These are phyloP conservation scores for Chlamydomonas sp. DNA, from an alignment of 139 green algal species.

Conservation along the genomic window DNA sequence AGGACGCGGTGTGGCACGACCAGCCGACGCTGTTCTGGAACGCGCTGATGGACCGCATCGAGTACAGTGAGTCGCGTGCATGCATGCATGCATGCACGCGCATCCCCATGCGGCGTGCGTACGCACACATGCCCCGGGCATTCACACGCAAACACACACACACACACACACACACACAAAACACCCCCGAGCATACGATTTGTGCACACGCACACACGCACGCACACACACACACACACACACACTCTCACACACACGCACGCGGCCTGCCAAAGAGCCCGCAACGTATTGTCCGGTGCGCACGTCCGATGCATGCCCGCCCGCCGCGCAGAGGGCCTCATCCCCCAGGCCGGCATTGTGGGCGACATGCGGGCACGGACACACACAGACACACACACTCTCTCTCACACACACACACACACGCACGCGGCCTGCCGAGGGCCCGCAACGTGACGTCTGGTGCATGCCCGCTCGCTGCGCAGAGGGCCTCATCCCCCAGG, in stretches of 20 bases:
- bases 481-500: constrained; percentile 40
- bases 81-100: constrained; percentile 4
- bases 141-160: constrained; percentile 11
- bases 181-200: not conserved
- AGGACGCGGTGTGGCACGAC: constrained; percentile 34
- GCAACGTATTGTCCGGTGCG: too few relatives aligned
- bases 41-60: constrained; percentile 39
- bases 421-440: too few relatives aligned
- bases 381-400: not conserved
- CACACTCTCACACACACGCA: not conserved
- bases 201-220: not conserved
- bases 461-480: not conserved
- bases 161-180: too few relatives aligned
- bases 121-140: not conserved
- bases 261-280: too few relatives aligned
- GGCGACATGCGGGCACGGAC: constrained; percentile 14
- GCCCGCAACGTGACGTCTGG: too few relatives aligned
- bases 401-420: not conserved
- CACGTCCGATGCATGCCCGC: too few relatives aligned
- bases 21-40: constrained; percentile 42
- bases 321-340: constrained; percentile 26
- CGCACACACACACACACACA: not conserved
- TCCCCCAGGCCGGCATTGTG: constrained; percentile 40
- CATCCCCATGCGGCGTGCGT: too few relatives aligned
- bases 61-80: constrained; percentile 38